Conservation (phyloP, 768 basidiomycete species). For the Amanita pseudoporphyria region DNA sequence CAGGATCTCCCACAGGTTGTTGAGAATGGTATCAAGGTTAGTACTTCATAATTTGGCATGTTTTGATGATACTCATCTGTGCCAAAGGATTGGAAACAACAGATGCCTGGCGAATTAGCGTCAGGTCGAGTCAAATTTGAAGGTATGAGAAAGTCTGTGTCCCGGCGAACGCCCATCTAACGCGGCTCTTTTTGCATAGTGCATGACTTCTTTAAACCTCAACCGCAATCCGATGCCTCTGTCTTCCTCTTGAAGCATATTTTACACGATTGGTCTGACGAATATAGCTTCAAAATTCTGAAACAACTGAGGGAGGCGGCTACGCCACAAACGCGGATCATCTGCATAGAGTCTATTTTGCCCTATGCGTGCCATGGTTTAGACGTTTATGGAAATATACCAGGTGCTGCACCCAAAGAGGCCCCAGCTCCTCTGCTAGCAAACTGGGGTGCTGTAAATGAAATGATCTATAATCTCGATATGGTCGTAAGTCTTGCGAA, state of each 20-base stretch:
- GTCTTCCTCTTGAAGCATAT: constrained; percentile 27
- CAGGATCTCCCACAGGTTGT: constrained; percentile 17
- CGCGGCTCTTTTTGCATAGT: constrained; percentile 7
- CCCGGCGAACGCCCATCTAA: background rate
- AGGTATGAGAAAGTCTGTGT: constrained; percentile 9
- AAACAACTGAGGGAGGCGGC: constrained; percentile 24
- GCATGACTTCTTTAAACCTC: constrained; percentile 28
- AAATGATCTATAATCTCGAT: constrained; percentile 26
- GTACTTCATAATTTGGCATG: background rate
- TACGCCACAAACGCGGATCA: background rate
- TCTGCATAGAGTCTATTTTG: constrained; percentile 5
- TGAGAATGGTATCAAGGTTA: constrained; percentile 9
- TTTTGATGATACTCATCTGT: background rate
- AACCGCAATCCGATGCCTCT: constrained; percentile 24
- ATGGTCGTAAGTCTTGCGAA: constrained; percentile 19
- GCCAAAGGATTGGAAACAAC: constrained; percentile 6
- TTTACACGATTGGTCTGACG: constrained; percentile 31
- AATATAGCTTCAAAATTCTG: constrained; percentile 21
- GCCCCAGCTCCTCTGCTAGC: constrained; percentile 27
- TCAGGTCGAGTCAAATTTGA: constrained; percentile 12
- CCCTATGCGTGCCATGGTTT: constrained; percentile 16
- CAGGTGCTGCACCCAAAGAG: constrained; percentile 15
- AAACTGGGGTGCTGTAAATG: constrained; percentile 28
- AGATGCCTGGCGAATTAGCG: constrained; percentile 12
- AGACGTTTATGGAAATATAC: constrained; percentile 6